These are phyloP conservation scores for Poa pratensis DNA, from an alignment of 176 grass and related monocot genomes.

Conservation along the genomic window DNA sequence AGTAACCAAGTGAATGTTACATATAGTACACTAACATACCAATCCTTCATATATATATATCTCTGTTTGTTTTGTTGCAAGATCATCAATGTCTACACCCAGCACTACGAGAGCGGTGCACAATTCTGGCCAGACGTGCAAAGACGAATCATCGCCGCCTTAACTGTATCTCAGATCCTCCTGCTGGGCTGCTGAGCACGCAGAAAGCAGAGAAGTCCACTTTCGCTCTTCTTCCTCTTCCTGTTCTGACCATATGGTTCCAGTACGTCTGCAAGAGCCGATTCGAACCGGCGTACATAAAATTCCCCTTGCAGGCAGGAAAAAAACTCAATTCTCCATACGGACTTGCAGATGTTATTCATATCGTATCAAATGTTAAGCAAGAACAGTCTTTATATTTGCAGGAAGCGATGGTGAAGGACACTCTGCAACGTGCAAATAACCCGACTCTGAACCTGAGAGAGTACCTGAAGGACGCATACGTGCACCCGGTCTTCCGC, in stretches of 20 bases:
- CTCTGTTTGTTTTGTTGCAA: conserved; percentile 46
- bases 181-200: conserved; percentile 86
- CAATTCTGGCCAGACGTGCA: conserved; percentile 94
- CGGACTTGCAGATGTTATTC: background rate
- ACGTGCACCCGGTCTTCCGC: conserved; percentile 82
- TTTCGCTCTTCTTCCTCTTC: conserved; percentile 68
- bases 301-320: conserved; percentile 79
- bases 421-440: conserved; percentile 75
- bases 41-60: background rate
- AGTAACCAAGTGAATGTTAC: background rate
- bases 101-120: conserved; percentile 85
- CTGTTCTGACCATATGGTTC: conserved; percentile 87
- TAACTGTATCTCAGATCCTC: conserved; percentile 84
- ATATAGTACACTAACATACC: background rate
- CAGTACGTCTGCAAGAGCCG: conserved; percentile 78
- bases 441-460: conserved; percentile 84
- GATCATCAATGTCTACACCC: conserved; percentile 97
- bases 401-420: conserved; percentile 97
- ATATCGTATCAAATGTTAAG: background rate
- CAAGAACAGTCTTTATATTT: conserved; percentile 32
- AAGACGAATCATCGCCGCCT: conserved; percentile 57
- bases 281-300: conserved; percentile 88
- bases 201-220: conserved; percentile 63
- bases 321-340: conserved; percentile 12
- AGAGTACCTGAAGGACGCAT: conserved; percentile 79